phyloP scores from a whole-genome alignment of 2,329 filamentous ascomycete genomes.

The Ophiostoma montium region DNA sequence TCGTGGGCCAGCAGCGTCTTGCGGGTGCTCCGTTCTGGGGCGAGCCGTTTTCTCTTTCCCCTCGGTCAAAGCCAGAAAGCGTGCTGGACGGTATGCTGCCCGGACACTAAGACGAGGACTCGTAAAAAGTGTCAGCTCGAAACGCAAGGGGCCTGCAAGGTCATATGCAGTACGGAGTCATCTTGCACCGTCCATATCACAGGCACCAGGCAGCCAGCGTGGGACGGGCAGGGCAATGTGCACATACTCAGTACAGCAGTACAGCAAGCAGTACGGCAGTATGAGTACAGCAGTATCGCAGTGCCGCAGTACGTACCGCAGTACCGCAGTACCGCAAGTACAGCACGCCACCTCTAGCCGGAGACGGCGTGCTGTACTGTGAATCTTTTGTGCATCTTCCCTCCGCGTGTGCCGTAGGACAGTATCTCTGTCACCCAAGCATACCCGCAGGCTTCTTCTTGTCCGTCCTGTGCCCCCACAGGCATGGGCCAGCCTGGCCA shows the following conservation, averaged over 20 bases:
- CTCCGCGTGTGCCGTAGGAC: constrained; percentile 3
- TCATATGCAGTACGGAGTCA: neutral
- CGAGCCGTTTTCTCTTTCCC: constrained; percentile 3
- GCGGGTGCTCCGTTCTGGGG: too few species aligned
- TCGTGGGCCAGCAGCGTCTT: neutral
- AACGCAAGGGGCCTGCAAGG: neutral
- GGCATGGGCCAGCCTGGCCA: neutral
- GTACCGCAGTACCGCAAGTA: too few species aligned
- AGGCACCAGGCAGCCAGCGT: neutral
- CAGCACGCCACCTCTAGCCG: too few species aligned
- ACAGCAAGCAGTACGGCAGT: neutral
- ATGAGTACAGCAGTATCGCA: too few species aligned
- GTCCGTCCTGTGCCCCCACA: neutral
- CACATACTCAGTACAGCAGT: neutral
- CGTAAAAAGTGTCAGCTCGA: neutral
- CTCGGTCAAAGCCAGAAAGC: constrained; percentile 6
- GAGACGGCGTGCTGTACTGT: neutral
- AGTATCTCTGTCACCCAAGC: neutral
- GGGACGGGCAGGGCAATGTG: neutral
- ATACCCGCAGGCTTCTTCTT: neutral
- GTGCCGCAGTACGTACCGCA: too few species aligned
- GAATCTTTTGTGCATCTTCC: too few species aligned
- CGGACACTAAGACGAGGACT: too few species aligned
- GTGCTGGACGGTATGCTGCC: neutral
- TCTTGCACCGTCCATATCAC: neutral